Percentiles rank a stretch among this genome's conserved stretches.
These are phyloP conservation scores for Trichoderma sp. DNA, from an alignment of 2,329 filamentous ascomycete genomes.

Conservation along the genomic window DNA sequence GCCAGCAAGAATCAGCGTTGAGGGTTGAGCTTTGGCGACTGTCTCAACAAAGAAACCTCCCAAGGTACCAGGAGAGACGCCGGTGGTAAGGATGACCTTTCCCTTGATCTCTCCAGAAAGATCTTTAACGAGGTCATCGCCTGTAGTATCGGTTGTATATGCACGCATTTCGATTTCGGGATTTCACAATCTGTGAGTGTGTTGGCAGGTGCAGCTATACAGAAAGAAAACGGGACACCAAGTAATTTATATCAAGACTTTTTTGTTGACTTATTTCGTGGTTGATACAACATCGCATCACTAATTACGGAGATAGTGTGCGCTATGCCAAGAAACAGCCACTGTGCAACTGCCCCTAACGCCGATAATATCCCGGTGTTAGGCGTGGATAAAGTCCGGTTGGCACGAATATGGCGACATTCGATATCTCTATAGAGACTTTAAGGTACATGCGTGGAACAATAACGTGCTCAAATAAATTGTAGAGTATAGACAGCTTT, in stretches of 20 bases:
- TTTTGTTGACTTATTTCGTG: neutral
- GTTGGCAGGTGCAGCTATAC: neutral
- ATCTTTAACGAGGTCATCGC: constrained; percentile 26
- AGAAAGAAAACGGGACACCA: neutral
- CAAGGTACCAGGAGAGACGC: constrained; percentile 43
- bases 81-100: constrained; percentile 45
- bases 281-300: neutral
- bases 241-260: neutral
- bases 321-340: neutral
- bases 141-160: constrained; percentile 26
- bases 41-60: constrained; percentile 40
- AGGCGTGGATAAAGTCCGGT: neutral
- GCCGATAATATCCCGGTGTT: neutral
- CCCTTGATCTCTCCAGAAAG: constrained; percentile 32
- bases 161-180: neutral
- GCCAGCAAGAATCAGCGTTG: constrained; percentile 49
- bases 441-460: neutral
- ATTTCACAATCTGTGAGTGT: neutral
- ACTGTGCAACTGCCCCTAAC: neutral
- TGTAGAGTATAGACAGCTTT: neutral
- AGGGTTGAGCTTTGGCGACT: constrained; percentile 44
- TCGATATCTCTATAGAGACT: neutral
- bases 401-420: neutral
- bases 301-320: neutral
- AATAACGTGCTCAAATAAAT: neutral